Percentiles rank a stretch among this genome's conserved stretches.
These are phyloP conservation scores for Teunomyces funiuensis DNA, from an alignment of 805 yeast species.

Conservation along the genomic window DNA sequence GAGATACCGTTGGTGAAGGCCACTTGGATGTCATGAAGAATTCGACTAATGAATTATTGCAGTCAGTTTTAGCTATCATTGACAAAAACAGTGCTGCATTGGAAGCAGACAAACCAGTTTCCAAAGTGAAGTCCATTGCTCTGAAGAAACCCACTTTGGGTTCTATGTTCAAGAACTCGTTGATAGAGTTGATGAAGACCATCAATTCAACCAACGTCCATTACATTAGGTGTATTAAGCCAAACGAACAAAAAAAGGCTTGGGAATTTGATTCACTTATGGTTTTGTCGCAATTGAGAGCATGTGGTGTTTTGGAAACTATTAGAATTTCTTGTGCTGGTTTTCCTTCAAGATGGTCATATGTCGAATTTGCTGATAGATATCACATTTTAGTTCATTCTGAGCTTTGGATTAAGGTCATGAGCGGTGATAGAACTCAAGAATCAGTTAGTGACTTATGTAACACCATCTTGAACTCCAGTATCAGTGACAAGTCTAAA, in stretches of 20 bases:
- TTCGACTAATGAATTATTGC: constrained; percentile 64
- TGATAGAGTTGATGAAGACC: constrained; percentile 89
- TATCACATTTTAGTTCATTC: constrained; percentile 83
- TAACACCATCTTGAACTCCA: constrained; percentile 59
- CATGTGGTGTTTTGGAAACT: constrained; percentile 98
- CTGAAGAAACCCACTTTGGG: constrained; percentile 90
- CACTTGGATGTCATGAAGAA: constrained; percentile 80
- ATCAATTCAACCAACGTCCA: constrained; percentile 94
- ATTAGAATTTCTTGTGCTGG: constrained; percentile 97
- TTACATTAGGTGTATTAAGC: constrained; percentile 95
- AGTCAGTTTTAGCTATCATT: constrained; percentile 61
- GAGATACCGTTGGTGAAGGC: constrained; percentile 97
- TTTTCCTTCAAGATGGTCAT: constrained; percentile 94
- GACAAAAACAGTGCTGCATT: constrained; percentile 57
- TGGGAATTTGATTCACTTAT: constrained; percentile 95
- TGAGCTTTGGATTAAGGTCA: constrained; percentile 60
- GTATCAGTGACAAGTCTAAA: constrained; percentile 64
- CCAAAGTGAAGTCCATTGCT: constrained; percentile 38
- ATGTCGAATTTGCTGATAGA: constrained; percentile 86
- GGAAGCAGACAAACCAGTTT: constrained; percentile 24
- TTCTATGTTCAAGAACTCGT: constrained; percentile 86
- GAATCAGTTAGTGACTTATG: constrained; percentile 65
- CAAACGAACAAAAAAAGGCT: constrained; percentile 89
- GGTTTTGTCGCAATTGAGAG: constrained; percentile 93
- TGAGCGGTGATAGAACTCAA: constrained; percentile 50